Conservation (phyloP, 1,139 yeast genomes). For the Blastobotrys buckinghamii region DNA sequence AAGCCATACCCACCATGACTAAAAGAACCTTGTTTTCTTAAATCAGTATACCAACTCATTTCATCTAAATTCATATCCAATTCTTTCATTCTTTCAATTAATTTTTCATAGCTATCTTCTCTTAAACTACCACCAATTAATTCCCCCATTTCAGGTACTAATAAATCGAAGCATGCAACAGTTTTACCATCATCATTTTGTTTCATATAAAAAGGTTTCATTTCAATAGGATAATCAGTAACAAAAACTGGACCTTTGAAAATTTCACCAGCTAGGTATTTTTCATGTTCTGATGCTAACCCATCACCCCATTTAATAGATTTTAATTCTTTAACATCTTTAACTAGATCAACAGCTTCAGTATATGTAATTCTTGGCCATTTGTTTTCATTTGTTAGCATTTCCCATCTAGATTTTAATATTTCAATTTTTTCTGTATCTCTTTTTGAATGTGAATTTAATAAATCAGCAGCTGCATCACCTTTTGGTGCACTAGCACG, state of each 20-base stretch:
- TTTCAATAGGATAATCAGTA: slow-evolving; percentile 72
- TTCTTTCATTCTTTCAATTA: slow-evolving; percentile 45
- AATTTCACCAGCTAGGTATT: slow-evolving; percentile 70
- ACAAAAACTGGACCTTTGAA: slow-evolving; percentile 78
- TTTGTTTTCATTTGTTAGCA: slow-evolving; percentile 27
- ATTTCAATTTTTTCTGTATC: slow-evolving; percentile 36
- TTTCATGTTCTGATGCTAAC: slow-evolving; percentile 82
- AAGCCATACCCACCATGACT: slow-evolving; percentile 98
- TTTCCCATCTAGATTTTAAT: slow-evolving; percentile 32
- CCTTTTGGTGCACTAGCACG: slow-evolving; percentile 42
- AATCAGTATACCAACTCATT: slow-evolving; percentile 73
- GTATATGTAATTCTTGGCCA: slow-evolving; percentile 77
- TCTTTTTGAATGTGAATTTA: slow-evolving; percentile 26
- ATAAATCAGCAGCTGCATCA: slow-evolving; percentile 36
- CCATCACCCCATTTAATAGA: slow-evolving; percentile 61
- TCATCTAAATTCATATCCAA: slow-evolving; percentile 42
- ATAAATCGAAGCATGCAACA: slow-evolving; percentile 84
- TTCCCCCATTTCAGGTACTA: slow-evolving; percentile 92
- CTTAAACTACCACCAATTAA: slow-evolving; percentile 93
- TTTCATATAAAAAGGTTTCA: slow-evolving; percentile 92
- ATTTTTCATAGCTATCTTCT: slow-evolving; percentile 53
- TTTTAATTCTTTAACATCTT: slow-evolving; percentile 23
- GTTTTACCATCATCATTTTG: slow-evolving; percentile 42
- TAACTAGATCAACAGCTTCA: slow-evolving; percentile 59
- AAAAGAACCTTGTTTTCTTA: slow-evolving; percentile 70